Base-by-base conservation (phyloP, 2,329 filamentous ascomycete species). In the Aspergillus aculeatinus region DNA sequence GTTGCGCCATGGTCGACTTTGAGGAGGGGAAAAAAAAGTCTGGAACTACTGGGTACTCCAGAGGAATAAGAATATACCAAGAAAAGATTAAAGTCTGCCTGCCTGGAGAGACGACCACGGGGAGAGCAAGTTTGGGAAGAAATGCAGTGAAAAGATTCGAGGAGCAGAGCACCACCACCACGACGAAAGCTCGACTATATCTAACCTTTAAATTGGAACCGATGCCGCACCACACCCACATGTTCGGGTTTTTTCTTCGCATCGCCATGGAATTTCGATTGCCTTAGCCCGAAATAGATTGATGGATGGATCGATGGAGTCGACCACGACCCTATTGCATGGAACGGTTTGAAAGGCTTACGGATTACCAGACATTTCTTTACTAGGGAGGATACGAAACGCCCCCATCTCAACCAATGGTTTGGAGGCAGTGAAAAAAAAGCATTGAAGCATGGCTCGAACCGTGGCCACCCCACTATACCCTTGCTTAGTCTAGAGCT, bases 1-100 rank as follows among this genome's bases (percentile, higher is more conserved):
- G 68, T 61, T 72, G 68, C 53, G 68, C 67, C 68, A 73, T 73
- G 57, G 10, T 63, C 31, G 31, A 58, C 51, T 63, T 25, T 60
- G 44, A 54, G 48, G 58, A 55, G 58, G 47, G 14, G 39, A 21
- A 10, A 9, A 2, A 3, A 10, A 29, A 29, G 9, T 29, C 52
- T 48, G 23, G 19, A 16, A 44, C 25, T 10, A 55, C 47, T 25
- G 12, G 16, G 25, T 35, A 48, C 57, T 53, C 35, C 55, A 27
- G 57, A 58, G 29, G 19, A 47, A 27, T 9, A 29, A 29, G 9
- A 29, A 29, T 29, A 7, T 29, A 29, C 48, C 21, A 11, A 39
- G 42, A 21, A 51, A 51, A 53, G 33, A 25, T 35, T 5, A 6
- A 35, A 35, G 39, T n/a, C 39, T 44, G 39, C 39, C 39, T 44